phyloP scores from a whole-genome alignment of 805 yeast species.

The Hanseniaspora mollemarum region DNA sequence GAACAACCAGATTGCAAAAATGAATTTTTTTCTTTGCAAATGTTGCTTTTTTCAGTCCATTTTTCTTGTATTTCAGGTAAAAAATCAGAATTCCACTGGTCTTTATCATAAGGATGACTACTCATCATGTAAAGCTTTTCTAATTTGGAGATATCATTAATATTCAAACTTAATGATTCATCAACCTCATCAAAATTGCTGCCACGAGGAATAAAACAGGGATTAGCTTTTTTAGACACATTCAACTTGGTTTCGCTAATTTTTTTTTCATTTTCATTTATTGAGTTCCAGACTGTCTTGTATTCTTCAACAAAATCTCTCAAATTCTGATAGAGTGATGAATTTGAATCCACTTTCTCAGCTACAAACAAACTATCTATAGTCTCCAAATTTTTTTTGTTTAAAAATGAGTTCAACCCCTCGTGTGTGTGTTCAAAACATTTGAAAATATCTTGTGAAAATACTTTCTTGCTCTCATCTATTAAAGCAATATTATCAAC shows the following conservation, averaged over 20 bases:
- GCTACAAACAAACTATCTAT: slow-evolving; percentile 22
- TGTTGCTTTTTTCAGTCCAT: slow-evolving; percentile 43
- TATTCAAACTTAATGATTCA: slow-evolving; percentile 32
- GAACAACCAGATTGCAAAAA: slow-evolving; percentile 74
- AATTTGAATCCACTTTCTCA: slow-evolving; percentile 24
- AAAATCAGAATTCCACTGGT: slow-evolving; percentile 52
- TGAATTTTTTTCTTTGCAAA: slow-evolving; percentile 38
- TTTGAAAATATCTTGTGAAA: slow-evolving; percentile 20
- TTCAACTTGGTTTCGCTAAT: slow-evolving; percentile 33
- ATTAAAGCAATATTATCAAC: slow-evolving; percentile 33
- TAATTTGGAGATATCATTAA: slow-evolving; percentile 33
- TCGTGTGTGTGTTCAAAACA: slow-evolving; percentile 24
- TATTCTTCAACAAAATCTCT: slow-evolving; percentile 34
- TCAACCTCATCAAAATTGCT: slow-evolving; percentile 83
- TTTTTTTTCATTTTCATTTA: slow-evolving; percentile 36
- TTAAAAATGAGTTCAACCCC: slow-evolving; percentile 22
- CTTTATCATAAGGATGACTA: slow-evolving; percentile 56
- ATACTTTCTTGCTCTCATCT: slow-evolving; percentile 22
- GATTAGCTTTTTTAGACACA: slow-evolving; percentile 47
- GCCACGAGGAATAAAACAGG: slow-evolving; percentile 68
- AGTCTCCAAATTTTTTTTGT: slow-evolving; percentile 17
- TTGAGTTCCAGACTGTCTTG: slow-evolving; percentile 42
- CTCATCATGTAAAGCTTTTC: slow-evolving; percentile 60
- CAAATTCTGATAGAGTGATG: slow-evolving; percentile 29
- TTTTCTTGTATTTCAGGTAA: slow-evolving; percentile 43